A percentile compares a stretch with the other conserved stretches of the same genome.
These are phyloP conservation scores for Pezicula radicicola DNA, from an alignment of 2,329 filamentous ascomycete genomes.

Conservation along the genomic window DNA sequence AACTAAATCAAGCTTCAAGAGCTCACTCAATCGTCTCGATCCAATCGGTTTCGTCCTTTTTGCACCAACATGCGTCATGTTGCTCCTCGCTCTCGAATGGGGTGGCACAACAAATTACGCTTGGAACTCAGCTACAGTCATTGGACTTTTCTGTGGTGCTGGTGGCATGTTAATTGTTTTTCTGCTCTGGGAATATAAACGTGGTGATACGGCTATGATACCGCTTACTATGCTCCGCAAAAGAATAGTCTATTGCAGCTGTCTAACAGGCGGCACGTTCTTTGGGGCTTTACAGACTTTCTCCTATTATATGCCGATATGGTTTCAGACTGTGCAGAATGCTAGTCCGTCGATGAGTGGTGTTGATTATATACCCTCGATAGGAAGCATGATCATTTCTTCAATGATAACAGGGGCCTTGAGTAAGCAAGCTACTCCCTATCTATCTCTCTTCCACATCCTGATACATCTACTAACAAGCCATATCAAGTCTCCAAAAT, in stretches of 20 bases:
- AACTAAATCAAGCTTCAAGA: background rate
- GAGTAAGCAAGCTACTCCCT: slow-evolving; percentile 8
- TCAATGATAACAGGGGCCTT: slow-evolving; percentile 15
- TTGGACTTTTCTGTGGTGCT: slow-evolving; percentile 18
- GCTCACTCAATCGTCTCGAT: slow-evolving; percentile 25
- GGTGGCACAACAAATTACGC: slow-evolving; percentile 26
- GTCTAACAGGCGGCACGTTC: slow-evolving; percentile 1
- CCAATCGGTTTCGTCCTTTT: slow-evolving; percentile 28
- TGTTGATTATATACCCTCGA: slow-evolving; percentile 21
- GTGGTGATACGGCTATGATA: slow-evolving; percentile 24
- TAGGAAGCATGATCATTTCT: slow-evolving; percentile 10
- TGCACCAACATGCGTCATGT: slow-evolving; percentile 27
- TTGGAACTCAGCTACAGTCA: slow-evolving; percentile 21
- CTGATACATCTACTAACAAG: slow-evolving; percentile 8
- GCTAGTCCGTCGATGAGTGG: slow-evolving; percentile 21
- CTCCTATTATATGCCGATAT: slow-evolving; percentile 26
- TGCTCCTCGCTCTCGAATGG: slow-evolving; percentile 30
- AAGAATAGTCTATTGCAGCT: slow-evolving; percentile 13
- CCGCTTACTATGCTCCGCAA: slow-evolving; percentile 15
- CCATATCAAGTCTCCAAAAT: slow-evolving; percentile 19
- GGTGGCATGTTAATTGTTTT: slow-evolving; percentile 15
- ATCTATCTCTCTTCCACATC: background rate
- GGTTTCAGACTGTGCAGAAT: slow-evolving; percentile 29
- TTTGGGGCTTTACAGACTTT: slow-evolving; percentile 10
- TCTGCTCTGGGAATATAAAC: slow-evolving; percentile 14